Conservation (phyloP, 768 basidiomycete genomes). For the Boletellus ananiceps region DNA sequence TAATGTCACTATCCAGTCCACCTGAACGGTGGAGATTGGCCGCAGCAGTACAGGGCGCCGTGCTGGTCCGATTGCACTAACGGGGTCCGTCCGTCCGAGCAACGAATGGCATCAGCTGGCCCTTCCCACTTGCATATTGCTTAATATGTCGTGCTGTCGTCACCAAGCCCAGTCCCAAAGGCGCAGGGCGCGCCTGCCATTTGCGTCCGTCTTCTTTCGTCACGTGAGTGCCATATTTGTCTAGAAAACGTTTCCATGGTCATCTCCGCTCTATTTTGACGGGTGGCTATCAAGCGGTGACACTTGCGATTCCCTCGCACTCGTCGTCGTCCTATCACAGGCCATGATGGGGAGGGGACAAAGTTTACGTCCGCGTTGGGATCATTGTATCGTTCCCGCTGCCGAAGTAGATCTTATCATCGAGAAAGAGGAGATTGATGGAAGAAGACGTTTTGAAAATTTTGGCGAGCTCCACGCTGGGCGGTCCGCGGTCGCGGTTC, state of each 20-base stretch:
- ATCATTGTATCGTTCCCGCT: conserved; percentile 25
- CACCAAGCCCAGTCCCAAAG: conserved; percentile 11
- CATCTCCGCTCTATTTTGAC: conserved; percentile 23
- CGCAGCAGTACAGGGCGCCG: conserved; percentile 50
- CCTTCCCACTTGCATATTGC: conserved; percentile 3
- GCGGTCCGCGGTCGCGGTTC: conserved; percentile 30
- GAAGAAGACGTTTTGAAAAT: conserved; percentile 42
- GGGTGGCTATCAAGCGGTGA: conserved; percentile 1
- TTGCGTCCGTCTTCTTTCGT: conserved; percentile 52
- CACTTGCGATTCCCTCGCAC: conserved; percentile 13
- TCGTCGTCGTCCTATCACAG: conserved; percentile 6
- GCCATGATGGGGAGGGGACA: conserved; percentile 11
- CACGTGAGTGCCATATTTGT: conserved; percentile 40
- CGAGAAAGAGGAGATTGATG: conserved; percentile 56
- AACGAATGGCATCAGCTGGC: too few species aligned
- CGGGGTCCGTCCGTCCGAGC: too few species aligned
- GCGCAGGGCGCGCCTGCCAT: conserved; percentile 30
- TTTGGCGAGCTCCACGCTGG: conserved; percentile 39
- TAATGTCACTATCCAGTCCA: conserved; percentile 10
- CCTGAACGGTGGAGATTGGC: conserved; percentile 28
- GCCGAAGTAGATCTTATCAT: conserved; percentile 57
- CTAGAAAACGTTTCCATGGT: conserved; percentile 14
- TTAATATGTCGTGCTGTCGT: conserved; percentile 9
- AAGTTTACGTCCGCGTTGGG: conserved; percentile 22
- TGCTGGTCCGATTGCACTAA: conserved; percentile 39